Percentiles rank a stretch among this genome's conserved stretches.
phyloP scores from a whole-genome alignment of 768 basidiomycete genomes.

The Collybia sp. region DNA sequence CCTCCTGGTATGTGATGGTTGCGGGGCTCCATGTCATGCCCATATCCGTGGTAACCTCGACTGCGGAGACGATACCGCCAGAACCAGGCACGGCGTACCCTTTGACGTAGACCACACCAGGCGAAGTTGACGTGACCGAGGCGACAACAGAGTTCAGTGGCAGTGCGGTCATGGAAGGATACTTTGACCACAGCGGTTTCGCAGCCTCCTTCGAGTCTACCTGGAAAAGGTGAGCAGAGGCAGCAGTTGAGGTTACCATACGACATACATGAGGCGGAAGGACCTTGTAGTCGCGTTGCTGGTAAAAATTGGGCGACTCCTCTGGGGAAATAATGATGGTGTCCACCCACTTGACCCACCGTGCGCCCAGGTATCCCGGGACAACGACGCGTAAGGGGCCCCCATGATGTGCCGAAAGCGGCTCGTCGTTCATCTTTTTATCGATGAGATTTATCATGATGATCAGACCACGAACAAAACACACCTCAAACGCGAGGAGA shows the following conservation, averaged over 20 bases:
- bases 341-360: constrained; percentile 78
- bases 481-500: constrained; percentile 58
- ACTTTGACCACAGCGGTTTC: constrained; percentile 42
- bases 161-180: constrained; percentile 53
- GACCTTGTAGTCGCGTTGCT: constrained; percentile 69
- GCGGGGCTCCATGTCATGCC: constrained; percentile 49
- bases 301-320: constrained; percentile 68
- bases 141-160: constrained; percentile 62
- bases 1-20: constrained; percentile 52
- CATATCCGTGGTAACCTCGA: constrained; percentile 49
- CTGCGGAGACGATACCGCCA: constrained; percentile 36
- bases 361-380: constrained; percentile 63
- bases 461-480: neutral
- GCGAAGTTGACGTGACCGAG: constrained; percentile 25
- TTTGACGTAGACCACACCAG: constrained; percentile 35
- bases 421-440: constrained; percentile 59
- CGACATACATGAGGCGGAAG: constrained; percentile 43
- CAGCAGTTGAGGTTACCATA: neutral
- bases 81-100: constrained; percentile 55
- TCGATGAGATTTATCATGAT: constrained; percentile 1
- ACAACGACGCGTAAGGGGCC: constrained; percentile 65
- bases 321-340: constrained; percentile 44
- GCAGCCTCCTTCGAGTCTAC: constrained; percentile 43
- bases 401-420: constrained; percentile 56
- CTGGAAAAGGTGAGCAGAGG: constrained; percentile 18